Percentiles rank a stretch among this genome's conserved stretches.
phyloP scores from a whole-genome alignment of 805 yeast species.

The Ogataea pignaliae region DNA sequence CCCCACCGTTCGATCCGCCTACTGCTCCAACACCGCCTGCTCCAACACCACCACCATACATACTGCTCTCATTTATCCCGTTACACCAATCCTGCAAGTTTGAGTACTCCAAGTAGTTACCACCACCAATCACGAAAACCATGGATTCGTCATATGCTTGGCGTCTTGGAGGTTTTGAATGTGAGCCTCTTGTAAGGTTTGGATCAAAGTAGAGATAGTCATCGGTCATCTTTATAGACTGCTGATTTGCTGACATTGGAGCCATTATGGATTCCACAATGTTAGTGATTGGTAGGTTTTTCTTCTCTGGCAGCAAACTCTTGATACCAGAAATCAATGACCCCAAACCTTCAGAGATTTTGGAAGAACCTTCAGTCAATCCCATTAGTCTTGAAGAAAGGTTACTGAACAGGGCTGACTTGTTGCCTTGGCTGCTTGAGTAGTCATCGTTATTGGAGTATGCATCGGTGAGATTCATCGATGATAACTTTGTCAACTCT shows the following conservation, averaged over 20 bases:
- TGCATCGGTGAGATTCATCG: constrained; percentile 33
- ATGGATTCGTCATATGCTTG: constrained; percentile 74
- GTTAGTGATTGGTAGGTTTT: constrained; percentile 82
- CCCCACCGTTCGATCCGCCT: too few species aligned
- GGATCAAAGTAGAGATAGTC: constrained; percentile 92
- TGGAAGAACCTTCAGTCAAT: constrained; percentile 61
- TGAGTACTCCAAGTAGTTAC: constrained; percentile 90
- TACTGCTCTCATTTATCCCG: constrained; percentile 18
- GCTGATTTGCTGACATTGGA: constrained; percentile 60
- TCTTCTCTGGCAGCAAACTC: constrained; percentile 81
- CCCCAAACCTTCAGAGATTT: constrained; percentile 83
- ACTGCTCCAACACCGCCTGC: constrained; percentile 13
- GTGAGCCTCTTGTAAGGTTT: constrained; percentile 77
- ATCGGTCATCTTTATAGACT: constrained; percentile 71
- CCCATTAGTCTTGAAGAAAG: constrained; percentile 75
- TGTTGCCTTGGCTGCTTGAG: constrained; percentile 28
- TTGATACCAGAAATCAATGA: constrained; percentile 84
- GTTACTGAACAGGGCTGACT: constrained; percentile 59
- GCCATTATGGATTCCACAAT: constrained; percentile 90
- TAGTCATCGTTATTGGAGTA: constrained; percentile 22
- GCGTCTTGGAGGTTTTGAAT: constrained; percentile 82
- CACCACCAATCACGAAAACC: constrained; percentile 96
- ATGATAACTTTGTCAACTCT: constrained; percentile 58
- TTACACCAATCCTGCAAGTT: constrained; percentile 84
- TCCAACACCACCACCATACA: constrained; percentile 6